Conservation (phyloP, 306 rosid species). For the Trichosanthes truncata region DNA sequence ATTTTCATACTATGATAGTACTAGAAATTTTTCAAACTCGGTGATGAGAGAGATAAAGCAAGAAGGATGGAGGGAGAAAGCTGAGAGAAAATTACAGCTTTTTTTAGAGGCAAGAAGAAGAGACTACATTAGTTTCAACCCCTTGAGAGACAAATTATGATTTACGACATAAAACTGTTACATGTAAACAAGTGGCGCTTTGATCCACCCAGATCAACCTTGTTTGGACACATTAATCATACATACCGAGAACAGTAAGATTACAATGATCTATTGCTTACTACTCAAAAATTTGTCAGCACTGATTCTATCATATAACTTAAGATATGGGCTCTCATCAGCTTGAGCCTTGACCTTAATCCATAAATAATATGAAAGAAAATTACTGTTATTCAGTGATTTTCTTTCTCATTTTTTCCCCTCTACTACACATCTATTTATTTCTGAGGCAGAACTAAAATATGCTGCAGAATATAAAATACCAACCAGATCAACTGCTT, state of each 20-base stretch:
- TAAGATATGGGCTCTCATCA: not conserved
- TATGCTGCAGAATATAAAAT: not conserved
- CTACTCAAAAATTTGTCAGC: not conserved
- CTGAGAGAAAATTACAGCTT: not conserved
- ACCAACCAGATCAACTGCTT: not conserved
- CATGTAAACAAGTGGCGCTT: not conserved
- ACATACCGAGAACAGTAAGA: not conserved
- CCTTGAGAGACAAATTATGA: not conserved
- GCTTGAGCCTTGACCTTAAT: not conserved
- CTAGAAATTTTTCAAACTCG: not conserved
- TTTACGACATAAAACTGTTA: not conserved
- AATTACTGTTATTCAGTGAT: not conserved
- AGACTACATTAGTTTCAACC: not conserved
- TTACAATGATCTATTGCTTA: not conserved
- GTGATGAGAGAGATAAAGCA: not conserved
- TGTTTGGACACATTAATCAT: not conserved
- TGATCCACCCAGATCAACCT: not conserved
- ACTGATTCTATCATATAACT: not conserved
- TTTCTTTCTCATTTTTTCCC: not conserved
- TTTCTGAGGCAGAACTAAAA: not conserved
- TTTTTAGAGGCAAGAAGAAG: not conserved
- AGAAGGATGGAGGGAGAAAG: not conserved
- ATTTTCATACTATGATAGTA: too few species aligned
- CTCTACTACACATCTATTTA: not conserved
- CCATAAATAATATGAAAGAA: not conserved